Percentiles rank a stretch among this genome's conserved stretches.
These are phyloP conservation scores for Pestalotiopsis sp. DNA, from an alignment of 2,329 filamentous ascomycete genomes.

Conservation along the genomic window DNA sequence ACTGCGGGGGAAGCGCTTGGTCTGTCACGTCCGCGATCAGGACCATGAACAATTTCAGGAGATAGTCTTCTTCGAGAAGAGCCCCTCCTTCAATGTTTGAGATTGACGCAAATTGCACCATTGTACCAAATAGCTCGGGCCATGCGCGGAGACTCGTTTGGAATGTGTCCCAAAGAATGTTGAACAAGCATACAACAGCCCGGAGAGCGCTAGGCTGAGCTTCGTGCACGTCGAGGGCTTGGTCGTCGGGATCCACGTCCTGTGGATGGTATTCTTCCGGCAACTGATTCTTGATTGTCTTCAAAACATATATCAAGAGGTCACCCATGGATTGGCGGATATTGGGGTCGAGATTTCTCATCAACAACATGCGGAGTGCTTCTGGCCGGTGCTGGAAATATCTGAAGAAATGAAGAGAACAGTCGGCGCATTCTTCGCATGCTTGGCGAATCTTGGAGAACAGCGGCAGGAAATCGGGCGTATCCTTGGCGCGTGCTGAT, in stretches of 20 bases:
- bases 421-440: slow-evolving; percentile 52
- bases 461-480: slow-evolving; percentile 62
- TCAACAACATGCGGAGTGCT: slow-evolving; percentile 65
- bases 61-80: slow-evolving; percentile 63
- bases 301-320: slow-evolving; percentile 55
- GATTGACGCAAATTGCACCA: slow-evolving; percentile 66
- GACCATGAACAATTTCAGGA: slow-evolving; percentile 61
- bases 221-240: slow-evolving; percentile 35
- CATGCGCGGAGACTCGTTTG: slow-evolving; percentile 67
- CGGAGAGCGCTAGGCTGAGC: slow-evolving; percentile 34
- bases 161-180: slow-evolving; percentile 63
- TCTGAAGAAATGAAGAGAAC: slow-evolving; percentile 60
- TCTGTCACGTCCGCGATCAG: slow-evolving; percentile 60
- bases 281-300: slow-evolving; percentile 50
- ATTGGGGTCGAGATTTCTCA: slow-evolving; percentile 58
- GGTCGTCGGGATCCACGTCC: slow-evolving; percentile 31
- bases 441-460: slow-evolving; percentile 50
- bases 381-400: slow-evolving; percentile 61
- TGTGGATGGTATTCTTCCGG: slow-evolving; percentile 49
- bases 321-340: slow-evolving; percentile 57
- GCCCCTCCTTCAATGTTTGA: slow-evolving; percentile 59
- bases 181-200: slow-evolving; percentile 49
- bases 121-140: slow-evolving; percentile 76
- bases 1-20: slow-evolving; percentile 53
- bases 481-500: slow-evolving; percentile 70